A percentile compares a stretch with the other conserved stretches of the same genome.
Evolutionary conservation across 805 yeast species (phyloP).

Genomic region (Ascoidea tarda): DNA sequence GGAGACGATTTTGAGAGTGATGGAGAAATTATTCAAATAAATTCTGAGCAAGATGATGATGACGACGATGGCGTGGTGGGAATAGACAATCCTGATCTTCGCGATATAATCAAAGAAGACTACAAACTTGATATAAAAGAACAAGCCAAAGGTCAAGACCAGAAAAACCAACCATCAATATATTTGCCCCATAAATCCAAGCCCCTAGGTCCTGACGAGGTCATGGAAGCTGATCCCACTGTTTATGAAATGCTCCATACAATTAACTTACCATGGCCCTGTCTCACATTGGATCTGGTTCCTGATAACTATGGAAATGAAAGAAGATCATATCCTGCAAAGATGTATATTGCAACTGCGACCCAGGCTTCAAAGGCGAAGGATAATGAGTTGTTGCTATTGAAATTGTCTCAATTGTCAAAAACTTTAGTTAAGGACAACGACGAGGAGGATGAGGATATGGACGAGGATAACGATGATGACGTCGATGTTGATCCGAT

Average conservation of each 20-base stretch:
- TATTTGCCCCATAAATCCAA: slow-evolving; percentile 81
- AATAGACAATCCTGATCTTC: slow-evolving; percentile 16
- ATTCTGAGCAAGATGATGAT: slow-evolving; percentile 38
- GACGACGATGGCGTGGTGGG: slow-evolving; percentile 21
- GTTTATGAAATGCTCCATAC: slow-evolving; percentile 95
- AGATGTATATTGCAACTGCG: slow-evolving; percentile 77
- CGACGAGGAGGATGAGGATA: slow-evolving; percentile 60
- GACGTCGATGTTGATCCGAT: slow-evolving; percentile 64
- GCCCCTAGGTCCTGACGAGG: slow-evolving; percentile 93
- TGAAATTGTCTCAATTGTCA: slow-evolving; percentile 69
- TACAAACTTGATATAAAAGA: slow-evolving; percentile 21
- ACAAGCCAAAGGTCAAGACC: slow-evolving; percentile 24
- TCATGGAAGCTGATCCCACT: slow-evolving; percentile 88
- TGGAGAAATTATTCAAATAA: slow-evolving; percentile 76
- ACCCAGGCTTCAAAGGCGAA: slow-evolving; percentile 82
- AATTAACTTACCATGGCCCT: slow-evolving; percentile 93
- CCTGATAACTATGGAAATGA: slow-evolving; percentile 82
- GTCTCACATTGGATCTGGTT: slow-evolving; percentile 77
- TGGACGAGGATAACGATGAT: slow-evolving; percentile 60
- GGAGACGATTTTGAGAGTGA: slow-evolving; percentile 92
- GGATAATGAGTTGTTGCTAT: slow-evolving; percentile 78
- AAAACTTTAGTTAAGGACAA: slow-evolving; percentile 83
- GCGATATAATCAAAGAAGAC: slow-evolving; percentile 22
- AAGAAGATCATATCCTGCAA: slow-evolving; percentile 81
- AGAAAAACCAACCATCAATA: slow-evolving; percentile 27